These are phyloP conservation scores for Ceratocystis colombiana DNA, from an alignment of 2,329 filamentous ascomycete species.

Conservation along the genomic window DNA sequence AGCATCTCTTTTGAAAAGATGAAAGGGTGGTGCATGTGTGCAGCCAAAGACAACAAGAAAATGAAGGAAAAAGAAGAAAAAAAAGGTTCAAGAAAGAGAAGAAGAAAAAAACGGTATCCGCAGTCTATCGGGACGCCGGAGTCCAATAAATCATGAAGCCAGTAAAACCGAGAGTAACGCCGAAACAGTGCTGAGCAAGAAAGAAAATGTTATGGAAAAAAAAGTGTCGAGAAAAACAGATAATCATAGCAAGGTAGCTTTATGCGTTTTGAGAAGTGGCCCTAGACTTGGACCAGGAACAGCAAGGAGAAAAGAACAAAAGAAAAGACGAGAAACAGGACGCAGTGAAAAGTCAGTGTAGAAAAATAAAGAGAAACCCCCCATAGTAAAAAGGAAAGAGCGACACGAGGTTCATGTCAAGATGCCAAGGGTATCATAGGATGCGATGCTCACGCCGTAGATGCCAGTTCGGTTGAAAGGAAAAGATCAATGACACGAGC, in stretches of 20 bases:
- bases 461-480: constrained; percentile 23
- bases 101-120: constrained; percentile 18
- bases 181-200: constrained; percentile 23
- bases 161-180: constrained; percentile 22
- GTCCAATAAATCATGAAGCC: constrained; percentile 22
- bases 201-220: constrained; percentile 3
- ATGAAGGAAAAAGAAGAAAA: constrained; percentile 12
- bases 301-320: constrained; percentile 13
- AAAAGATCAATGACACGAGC: constrained; percentile 11
- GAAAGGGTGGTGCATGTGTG: background rate
- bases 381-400: constrained; percentile 25
- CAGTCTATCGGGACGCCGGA: constrained; percentile 21
- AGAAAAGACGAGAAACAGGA: background rate
- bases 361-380: constrained; percentile 12
- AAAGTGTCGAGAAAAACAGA: constrained; percentile 19
- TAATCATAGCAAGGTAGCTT: constrained; percentile 17
- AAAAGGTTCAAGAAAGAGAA: background rate
- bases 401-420: constrained; percentile 21
- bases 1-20: constrained; percentile 4
- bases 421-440: constrained; percentile 23
- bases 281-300: background rate
- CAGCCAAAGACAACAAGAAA: constrained; percentile 11
- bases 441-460: constrained; percentile 24
- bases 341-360: constrained; percentile 12
- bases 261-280: constrained; percentile 16